Conservation (phyloP, 805 yeast genomes). For the Barnettozyma siamensis region DNA sequence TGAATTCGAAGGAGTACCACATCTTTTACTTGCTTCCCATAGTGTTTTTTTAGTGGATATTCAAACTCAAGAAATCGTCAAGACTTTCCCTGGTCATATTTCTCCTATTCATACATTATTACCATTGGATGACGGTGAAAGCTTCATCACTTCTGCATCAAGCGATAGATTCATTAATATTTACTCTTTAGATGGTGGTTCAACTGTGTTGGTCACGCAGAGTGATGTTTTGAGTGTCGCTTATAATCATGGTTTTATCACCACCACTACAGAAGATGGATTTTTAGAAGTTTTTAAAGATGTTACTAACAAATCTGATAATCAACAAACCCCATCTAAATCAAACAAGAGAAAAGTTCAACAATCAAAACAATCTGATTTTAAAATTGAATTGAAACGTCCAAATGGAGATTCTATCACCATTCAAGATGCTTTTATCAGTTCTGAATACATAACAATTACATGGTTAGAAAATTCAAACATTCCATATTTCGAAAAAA, state of each 20-base stretch:
- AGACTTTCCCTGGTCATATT: conserved; percentile 71
- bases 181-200: conserved; percentile 39
- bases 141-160: conserved; percentile 62
- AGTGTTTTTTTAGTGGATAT: conserved; percentile 50
- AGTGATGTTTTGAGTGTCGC: conserved; percentile 48
- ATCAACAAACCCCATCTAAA: conserved; percentile 1
- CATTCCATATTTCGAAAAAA: conserved; percentile 49
- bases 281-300: conserved; percentile 62
- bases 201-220: conserved; percentile 67
- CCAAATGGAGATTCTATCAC: conserved; percentile 31
- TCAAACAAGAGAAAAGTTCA: conserved; percentile 41
- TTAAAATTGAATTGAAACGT: conserved; percentile 41
- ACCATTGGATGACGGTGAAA: conserved; percentile 31
- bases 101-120: conserved; percentile 53
- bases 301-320: conserved; percentile 34
- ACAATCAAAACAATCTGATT: conserved; percentile 47
- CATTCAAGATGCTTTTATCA: conserved; percentile 27
- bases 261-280: conserved; percentile 72
- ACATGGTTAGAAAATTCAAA: conserved; percentile 62
- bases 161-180: conserved; percentile 80
- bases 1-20: conserved; percentile 25
- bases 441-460: conserved; percentile 34
- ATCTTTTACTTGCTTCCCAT: conserved; percentile 62
- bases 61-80: conserved; percentile 32
- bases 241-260: conserved; percentile 34